phyloP scores from a whole-genome alignment of 768 basidiomycete genomes.

The Tylopilus balloui region DNA sequence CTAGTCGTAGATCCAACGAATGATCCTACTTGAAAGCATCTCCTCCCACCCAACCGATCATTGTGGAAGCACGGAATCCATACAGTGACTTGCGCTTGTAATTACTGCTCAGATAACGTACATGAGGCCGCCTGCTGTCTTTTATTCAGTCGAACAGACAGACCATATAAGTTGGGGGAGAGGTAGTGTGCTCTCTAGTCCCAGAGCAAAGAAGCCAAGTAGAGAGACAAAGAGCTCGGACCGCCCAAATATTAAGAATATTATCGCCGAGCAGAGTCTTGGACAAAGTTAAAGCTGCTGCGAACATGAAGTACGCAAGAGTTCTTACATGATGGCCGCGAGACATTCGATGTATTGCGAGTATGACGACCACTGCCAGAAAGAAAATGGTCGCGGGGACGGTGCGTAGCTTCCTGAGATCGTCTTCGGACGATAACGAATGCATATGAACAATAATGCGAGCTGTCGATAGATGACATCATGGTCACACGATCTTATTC shows the following conservation, averaged over 20 bases:
- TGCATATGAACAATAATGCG: constrained; percentile 77
- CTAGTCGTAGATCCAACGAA: constrained; percentile 4
- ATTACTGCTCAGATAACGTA: constrained; percentile 47
- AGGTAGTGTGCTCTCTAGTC: constrained; percentile 82
- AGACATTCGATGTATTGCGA: constrained; percentile 79
- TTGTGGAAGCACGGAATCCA: constrained; percentile 78
- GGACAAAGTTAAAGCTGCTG: constrained; percentile 5
- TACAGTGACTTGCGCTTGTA: constrained; percentile 75
- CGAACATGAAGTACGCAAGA: constrained; percentile 3
- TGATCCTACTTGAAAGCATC: constrained; percentile 74
- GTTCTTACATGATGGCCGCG: constrained; percentile 63
- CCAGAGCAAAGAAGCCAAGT: constrained; percentile 74
- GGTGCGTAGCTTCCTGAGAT: constrained; percentile 56
- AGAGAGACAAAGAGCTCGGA: constrained; percentile 54
- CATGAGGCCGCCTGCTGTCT: constrained; percentile 18
- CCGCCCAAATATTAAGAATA: constrained; percentile 70
- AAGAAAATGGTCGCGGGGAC: constrained; percentile 64
- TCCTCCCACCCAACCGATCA: constrained; percentile 80
- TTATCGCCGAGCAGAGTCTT: constrained; percentile 63
- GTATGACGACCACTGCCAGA: constrained; percentile 85
- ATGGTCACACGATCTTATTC: constrained; percentile 18
- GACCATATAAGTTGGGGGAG: constrained; percentile 81
- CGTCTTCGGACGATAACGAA: constrained; percentile 57
- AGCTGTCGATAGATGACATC: constrained; percentile 43
- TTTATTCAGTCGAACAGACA: constrained; percentile 11